Percentiles rank a stretch among this genome's conserved stretches.
These are phyloP conservation scores for Forsythia viridissima DNA, from an alignment of 257 asterid genomes.

Conservation along the genomic window DNA sequence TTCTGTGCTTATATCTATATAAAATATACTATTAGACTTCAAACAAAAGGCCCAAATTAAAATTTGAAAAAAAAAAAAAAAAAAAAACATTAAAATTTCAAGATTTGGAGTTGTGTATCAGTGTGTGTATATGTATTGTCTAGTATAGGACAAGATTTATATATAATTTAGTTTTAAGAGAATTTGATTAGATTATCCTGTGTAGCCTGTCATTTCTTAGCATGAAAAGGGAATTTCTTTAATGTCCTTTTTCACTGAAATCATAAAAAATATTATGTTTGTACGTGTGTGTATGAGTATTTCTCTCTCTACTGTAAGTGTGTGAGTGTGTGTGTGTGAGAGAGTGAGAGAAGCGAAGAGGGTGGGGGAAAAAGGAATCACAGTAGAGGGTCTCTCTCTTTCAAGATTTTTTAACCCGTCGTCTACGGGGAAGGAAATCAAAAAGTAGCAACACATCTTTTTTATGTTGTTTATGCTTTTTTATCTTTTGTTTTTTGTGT, in stretches of 20 bases:
- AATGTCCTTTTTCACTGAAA: conserved; percentile 22
- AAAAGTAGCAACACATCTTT: conserved; percentile 51
- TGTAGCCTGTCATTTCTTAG: conserved; percentile 28
- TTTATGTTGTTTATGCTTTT: conserved; percentile 15
- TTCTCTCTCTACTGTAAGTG: conserved; percentile 1
- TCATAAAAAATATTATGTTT: conserved; percentile 6
- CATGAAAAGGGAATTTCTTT: conserved; percentile 23
- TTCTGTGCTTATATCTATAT: conserved; percentile 5
- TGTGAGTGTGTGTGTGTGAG: conserved; percentile 27
- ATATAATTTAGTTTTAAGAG: neutral
- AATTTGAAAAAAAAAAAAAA: neutral
- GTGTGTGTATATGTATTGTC: too few relatives aligned
- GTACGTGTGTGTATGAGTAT: conserved; percentile 15
- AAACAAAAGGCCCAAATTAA: neutral
- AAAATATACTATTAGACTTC: too few relatives aligned
- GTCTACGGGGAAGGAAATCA: conserved; percentile 72
- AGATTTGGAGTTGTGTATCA: neutral
- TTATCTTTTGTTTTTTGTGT: neutral
- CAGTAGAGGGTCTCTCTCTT: conserved; percentile 48
- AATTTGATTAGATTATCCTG: neutral
- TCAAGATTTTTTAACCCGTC: conserved; percentile 73
- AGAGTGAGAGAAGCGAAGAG: conserved; percentile 48
- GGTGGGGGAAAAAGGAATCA: conserved; percentile 77
- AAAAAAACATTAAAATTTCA: neutral
- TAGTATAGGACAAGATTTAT: neutral